Evolutionary conservation across 2,329 filamentous ascomycete genomes (phyloP), one percentile per base, ranked within the genome.

Genomic region (Penicillium sumatraense): DNA sequence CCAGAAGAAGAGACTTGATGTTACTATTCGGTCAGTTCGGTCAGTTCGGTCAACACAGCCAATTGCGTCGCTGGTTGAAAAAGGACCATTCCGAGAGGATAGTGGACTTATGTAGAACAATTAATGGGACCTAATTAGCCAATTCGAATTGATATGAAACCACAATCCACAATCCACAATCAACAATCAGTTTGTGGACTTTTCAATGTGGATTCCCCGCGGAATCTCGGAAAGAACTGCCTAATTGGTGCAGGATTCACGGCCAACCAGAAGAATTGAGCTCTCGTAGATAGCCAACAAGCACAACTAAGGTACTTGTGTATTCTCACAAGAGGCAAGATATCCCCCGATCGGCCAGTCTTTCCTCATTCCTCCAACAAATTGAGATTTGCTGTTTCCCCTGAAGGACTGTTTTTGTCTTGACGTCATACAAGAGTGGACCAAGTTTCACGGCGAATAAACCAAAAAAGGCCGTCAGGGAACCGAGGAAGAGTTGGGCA

Each of bases 151-250:
- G n/a, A n/a, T n/a, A n/a, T n/a, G n/a, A n/a, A n/a, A n/a, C n/a
- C n/a, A n/a, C n/a, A n/a, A n/a, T n/a, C n/a, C n/a, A n/a, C n/a
- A n/a, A n/a, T n/a, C n/a, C n/a, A n/a, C 14, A 35, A 35, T 4
- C n/a, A 36, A 36, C 14, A 36, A 36, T 36, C 7, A 6, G 16
- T 36, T 42, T 26, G 41, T 10, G 21, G 41, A 26, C 3, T 18
- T 38, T 18, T 20, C 21, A 7, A 44, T 8, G 42, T 46, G 42
- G 42, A 31, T 46, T 46, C 27, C 26, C 42, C 24, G 24, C 41
- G 41, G 41, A 45, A 45, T 18, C 18, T 54, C 52, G 52, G 52
- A 46, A 54, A 35, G 31, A 41, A 54, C 31, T 54, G 40, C 53
- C 53, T 51, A 51, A 54, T 46, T 9, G n/a, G 41, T 33, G n/a